These are phyloP conservation scores for Aspergillus sp. DNA, from an alignment of 2,329 filamentous ascomycete species.

Conservation along the genomic window DNA sequence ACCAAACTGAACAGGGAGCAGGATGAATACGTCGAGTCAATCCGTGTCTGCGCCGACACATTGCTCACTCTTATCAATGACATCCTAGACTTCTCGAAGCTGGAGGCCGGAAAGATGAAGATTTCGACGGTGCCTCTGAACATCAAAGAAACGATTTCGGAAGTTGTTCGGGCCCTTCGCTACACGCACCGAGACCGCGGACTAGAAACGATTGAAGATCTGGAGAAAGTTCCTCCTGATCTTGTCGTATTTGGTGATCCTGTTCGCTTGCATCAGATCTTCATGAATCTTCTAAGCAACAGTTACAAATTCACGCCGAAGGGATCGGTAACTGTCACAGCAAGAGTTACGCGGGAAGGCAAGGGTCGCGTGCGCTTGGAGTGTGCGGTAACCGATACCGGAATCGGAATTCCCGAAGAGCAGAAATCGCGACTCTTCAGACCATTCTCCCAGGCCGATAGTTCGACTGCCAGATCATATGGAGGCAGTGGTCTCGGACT, in stretches of 20 bases:
- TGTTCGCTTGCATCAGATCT: conserved; percentile 76
- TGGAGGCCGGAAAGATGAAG: conserved; percentile 83
- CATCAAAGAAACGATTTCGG: conserved; percentile 65
- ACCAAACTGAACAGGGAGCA: conserved; percentile 58
- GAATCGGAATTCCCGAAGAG: conserved; percentile 78
- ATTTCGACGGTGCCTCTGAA: conserved; percentile 82
- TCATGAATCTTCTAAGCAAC: conserved; percentile 80
- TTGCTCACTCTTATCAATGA: conserved; percentile 87
- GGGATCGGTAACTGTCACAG: conserved; percentile 80
- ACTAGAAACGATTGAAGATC: conserved; percentile 61
- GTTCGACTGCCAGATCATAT: conserved; percentile 84
- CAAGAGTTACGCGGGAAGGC: conserved; percentile 69
- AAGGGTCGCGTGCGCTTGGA: conserved; percentile 70
- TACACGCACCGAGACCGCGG: conserved; percentile 63
- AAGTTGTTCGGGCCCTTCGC: conserved; percentile 62
- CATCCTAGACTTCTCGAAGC: conserved; percentile 84
- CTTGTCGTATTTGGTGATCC: conserved; percentile 80
- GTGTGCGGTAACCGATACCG: conserved; percentile 85
- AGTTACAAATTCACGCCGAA: conserved; percentile 91
- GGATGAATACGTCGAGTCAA: conserved; percentile 62
- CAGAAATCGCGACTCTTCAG: conserved; percentile 84
- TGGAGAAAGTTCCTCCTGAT: conserved; percentile 59
- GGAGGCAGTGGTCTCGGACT: conserved; percentile 87
- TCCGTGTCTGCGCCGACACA: conserved; percentile 68
- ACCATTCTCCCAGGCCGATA: conserved; percentile 90